Conservation (phyloP, 257 asterid genomes). For the Hygrophila difformis region DNA sequence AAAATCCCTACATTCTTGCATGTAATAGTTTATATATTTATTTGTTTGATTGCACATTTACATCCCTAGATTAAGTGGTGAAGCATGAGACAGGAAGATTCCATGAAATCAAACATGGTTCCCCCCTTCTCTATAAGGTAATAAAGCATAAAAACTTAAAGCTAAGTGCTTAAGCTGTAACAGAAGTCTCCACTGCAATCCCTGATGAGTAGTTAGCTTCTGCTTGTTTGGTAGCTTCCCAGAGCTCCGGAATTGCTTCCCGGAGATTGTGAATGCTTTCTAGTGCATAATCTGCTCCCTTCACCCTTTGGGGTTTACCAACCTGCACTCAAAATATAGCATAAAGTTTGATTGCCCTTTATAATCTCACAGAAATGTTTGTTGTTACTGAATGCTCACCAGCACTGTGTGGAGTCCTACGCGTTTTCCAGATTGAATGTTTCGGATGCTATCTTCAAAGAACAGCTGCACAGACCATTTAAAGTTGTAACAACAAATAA, state of each 20-base stretch:
- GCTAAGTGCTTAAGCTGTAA: conserved; percentile 83
- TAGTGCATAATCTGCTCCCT: conserved; percentile 82
- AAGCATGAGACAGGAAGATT: conserved; percentile 10
- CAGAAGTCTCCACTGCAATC: conserved; percentile 77
- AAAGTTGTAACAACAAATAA: conserved; percentile 3
- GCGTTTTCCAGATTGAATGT: conserved; percentile 72
- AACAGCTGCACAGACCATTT: conserved; percentile 44
- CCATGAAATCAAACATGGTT: conserved; percentile 19
- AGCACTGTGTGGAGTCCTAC: conserved; percentile 78
- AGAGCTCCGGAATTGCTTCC: conserved; percentile 89
- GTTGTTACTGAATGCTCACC: conserved; percentile 38
- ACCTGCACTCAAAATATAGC: conserved; percentile 31
- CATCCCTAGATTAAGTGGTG: conserved; percentile 16
- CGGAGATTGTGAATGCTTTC: conserved; percentile 86
- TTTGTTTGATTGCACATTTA: conserved; percentile 18
- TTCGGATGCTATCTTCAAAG: conserved; percentile 88
- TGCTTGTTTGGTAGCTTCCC: conserved; percentile 60
- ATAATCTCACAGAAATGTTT: too few species aligned
- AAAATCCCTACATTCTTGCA: conserved; percentile 12
- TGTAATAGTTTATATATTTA: conserved; percentile 17
- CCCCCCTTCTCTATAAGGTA: not conserved
- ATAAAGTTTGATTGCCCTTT: not conserved
- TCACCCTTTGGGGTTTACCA: conserved; percentile 75
- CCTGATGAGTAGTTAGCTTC: conserved; percentile 56
- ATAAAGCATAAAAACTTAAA: too few species aligned